Evolutionary conservation across 768 basidiomycete genomes (phyloP).

Genomic region (Auriculariales sp.): DNA sequence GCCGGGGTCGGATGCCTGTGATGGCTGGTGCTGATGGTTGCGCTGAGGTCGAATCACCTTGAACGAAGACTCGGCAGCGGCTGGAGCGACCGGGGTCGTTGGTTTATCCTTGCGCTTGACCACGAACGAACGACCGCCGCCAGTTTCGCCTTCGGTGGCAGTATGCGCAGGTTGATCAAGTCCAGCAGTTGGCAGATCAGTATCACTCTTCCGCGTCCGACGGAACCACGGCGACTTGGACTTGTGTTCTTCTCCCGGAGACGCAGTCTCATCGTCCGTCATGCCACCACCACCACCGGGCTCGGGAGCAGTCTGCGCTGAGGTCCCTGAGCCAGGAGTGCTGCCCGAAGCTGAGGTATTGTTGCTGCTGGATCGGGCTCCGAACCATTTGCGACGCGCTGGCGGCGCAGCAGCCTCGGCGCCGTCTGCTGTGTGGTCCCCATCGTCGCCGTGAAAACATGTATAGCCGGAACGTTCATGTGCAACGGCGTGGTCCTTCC

Average conservation of each 20-base stretch:
- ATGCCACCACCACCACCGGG: slow-evolving; percentile 2
- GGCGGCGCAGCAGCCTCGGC: not conserved
- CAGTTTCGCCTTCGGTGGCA: slow-evolving; percentile 22
- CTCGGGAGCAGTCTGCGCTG: slow-evolving; percentile 3
- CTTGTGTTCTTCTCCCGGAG: not conserved
- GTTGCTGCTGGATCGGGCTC: not conserved
- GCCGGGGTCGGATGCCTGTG: slow-evolving; percentile 6
- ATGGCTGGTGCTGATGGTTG: not conserved
- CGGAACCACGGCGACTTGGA: not conserved
- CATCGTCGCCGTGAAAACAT: no score
- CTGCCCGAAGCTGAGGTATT: not conserved
- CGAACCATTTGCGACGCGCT: not conserved
- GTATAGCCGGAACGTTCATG: not conserved
- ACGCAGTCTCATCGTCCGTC: slow-evolving; percentile 23
- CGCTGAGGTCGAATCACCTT: not conserved
- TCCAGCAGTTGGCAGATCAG: slow-evolving; percentile 20
- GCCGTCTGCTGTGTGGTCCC: not conserved
- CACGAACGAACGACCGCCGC: slow-evolving; percentile 28
- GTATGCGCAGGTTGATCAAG: slow-evolving; percentile 18
- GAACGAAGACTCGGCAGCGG: slow-evolving; percentile 1
- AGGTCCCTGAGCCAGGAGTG: slow-evolving; percentile 1
- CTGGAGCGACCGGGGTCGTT: slow-evolving; percentile 15
- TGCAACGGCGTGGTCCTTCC: not conserved
- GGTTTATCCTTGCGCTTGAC: slow-evolving; percentile 41
- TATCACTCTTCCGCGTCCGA: slow-evolving; percentile 35